Evolutionary conservation across 2,329 filamentous ascomycete genomes (phyloP), one percentile per base, ranked within the genome.

Genomic region (Mycosphaerella sp.): DNA sequence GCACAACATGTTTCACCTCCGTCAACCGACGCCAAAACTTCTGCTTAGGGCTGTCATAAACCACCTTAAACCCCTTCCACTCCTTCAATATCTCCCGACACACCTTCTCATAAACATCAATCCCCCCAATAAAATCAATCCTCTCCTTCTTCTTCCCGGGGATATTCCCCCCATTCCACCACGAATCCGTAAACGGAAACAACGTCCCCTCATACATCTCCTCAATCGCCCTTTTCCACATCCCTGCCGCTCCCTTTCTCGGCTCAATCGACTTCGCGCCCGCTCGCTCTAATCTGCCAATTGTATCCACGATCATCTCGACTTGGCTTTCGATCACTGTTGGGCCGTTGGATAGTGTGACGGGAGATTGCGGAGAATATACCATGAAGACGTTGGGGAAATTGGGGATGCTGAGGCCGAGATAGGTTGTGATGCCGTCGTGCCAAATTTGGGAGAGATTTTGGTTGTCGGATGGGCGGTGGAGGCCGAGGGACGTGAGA

Each of bases 281-380:
- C 41, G 72, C 63, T 8, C 67, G 62, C 39, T 65, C 61, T 7
- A 71, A 59, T 59, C 70, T 70, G 34, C 65, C 63, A 50, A 72
- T 70, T 41, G 67, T 65, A 36, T 72, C 68, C n/a, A 72, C 66
- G 27, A 73, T 71, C 64, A 69, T 73, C 46, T 73, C 68, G n/a
- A 68, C 69, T 53, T 74, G 71, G 1, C 64, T 62, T 53, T 73
- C 71, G 34, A 72, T 61, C 47, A 71, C 72, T 6, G 66, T 71
- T 1, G 72, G 71, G 0, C 72, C 72, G 40, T 75, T 75, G 32
- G 66, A 66, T 49, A 74, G 72, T 1, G 71, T 71, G 0, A 72
- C 74, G 0, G 72, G 73, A 0, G 70, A 71, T 55, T 75, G 73
- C 1, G 71, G 68, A 1, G 71, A 70, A 55, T 75, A 75, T 6